phyloP scores from a whole-genome alignment of 2,329 filamentous ascomycete species.

The Hymenoscyphus fructigenus region DNA sequence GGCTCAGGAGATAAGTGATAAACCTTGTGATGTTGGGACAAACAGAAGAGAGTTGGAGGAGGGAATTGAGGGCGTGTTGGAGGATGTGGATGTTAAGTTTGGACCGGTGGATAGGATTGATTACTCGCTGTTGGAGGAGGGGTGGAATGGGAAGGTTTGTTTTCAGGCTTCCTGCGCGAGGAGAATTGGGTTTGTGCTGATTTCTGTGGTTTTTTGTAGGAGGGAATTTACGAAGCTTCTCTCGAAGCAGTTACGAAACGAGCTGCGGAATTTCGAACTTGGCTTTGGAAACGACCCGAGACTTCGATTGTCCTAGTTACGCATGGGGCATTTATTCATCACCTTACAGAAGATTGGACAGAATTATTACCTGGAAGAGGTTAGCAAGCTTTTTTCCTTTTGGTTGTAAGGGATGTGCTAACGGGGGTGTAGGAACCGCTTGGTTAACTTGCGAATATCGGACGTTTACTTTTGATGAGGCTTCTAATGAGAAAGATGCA shows the following conservation, averaged over 20 bases:
- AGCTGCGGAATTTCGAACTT: slow-evolving; percentile 19
- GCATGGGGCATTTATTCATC: slow-evolving; percentile 24
- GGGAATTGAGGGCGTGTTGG: slow-evolving; percentile 12
- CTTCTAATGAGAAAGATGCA: slow-evolving; percentile 20
- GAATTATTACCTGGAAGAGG: slow-evolving; percentile 14
- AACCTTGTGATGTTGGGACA: slow-evolving; percentile 23
- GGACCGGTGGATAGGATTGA: slow-evolving; percentile 18
- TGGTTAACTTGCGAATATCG: slow-evolving; percentile 24
- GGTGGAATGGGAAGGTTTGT: slow-evolving; percentile 25
- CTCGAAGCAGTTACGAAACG: slow-evolving; percentile 16
- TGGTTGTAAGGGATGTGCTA: background rate
- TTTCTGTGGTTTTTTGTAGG: slow-evolving; percentile 8
- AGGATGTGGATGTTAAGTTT: slow-evolving; percentile 17
- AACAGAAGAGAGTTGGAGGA: slow-evolving; percentile 11
- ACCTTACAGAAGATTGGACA: slow-evolving; percentile 24
- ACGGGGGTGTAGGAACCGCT: slow-evolving; percentile 14
- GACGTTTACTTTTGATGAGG: slow-evolving; percentile 18
- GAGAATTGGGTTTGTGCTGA: background rate
- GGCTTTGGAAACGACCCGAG: slow-evolving; percentile 22
- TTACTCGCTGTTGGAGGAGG: slow-evolving; percentile 18
- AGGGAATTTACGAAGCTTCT: slow-evolving; percentile 21
- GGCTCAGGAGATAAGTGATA: slow-evolving; percentile 23
- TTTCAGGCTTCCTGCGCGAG: background rate
- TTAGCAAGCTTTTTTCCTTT: background rate
- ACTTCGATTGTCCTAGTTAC: slow-evolving; percentile 22